Base-by-base conservation (phyloP, 2,329 filamentous ascomycete genomes). In the Leptographium radiaticola region DNA sequence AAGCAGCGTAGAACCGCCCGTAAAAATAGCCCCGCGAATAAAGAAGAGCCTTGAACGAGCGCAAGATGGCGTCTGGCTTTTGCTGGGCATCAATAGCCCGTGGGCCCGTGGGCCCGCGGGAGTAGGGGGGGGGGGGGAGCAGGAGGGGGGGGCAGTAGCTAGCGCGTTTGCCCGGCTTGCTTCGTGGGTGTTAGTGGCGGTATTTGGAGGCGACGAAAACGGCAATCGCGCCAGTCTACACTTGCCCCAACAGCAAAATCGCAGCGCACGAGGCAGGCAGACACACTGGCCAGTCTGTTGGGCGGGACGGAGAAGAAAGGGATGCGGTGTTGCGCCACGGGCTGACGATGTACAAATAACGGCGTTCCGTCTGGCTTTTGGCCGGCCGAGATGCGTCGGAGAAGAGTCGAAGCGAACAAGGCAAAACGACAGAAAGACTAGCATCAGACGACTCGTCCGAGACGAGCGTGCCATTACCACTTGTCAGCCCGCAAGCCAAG, bases 131-230 rank as follows among this genome's bases (percentile, higher is more conserved):
- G 30, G 13, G 18, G 34, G 5, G 30, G 39, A 20, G 33, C 34
- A 31, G 18, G 34, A 11, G 30, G 43, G 25, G 30, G 30, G 43
- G 43, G 20, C 15, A 31, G 13, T 25, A 25, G 33, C 49, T 50
- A 50, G 49, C 38, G 49, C 38, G 48, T 49, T 49, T 50, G 38
- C 38, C 8, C 12, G 6, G 12, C 15, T 18, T 49, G 25, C 36
- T 30, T 42, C 16, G 49, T 50, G 38, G 20, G 38, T 50, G 49
- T 50, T 50, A 50, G 49, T 50, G 49, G 49, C 49, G 49, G 49
- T 50, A 50, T 50, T 50, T 33, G 49, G 25, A 43, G 25, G 38
- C 52, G 54, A 55, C 58, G 58, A 58, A 59, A 59, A 53, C 58
- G 58, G 58, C 42, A 58, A 50, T 52, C 45, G 25, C 36, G 25